A percentile compares a stretch with the other conserved stretches of the same genome.
These are phyloP conservation scores for Paracoccidioides brasiliensis DNA, from an alignment of 2,329 filamentous ascomycete genomes.

Conservation along the genomic window DNA sequence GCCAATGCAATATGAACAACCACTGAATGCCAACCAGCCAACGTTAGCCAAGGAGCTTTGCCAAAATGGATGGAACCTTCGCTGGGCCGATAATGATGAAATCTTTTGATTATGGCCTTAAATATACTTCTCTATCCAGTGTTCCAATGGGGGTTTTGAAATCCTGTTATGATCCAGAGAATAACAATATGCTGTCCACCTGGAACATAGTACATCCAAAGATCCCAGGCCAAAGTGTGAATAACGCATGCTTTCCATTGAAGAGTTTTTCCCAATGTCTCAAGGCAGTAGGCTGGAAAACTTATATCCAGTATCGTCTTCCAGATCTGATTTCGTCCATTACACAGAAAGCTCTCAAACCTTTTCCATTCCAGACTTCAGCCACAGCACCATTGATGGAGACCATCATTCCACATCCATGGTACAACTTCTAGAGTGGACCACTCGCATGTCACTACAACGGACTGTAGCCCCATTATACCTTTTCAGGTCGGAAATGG, in stretches of 20 bases:
- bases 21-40: too few species aligned
- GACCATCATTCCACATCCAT: neutral
- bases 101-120: neutral
- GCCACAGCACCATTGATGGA: neutral
- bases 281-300: neutral
- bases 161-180: neutral
- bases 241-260: neutral
- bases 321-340: neutral
- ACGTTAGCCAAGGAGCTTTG: neutral
- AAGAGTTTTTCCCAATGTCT: neutral
- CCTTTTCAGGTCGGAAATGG: neutral
- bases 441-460: neutral
- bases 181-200: neutral
- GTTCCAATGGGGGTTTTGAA: neutral
- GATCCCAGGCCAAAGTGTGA: neutral
- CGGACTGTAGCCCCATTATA: neutral
- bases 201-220: neutral
- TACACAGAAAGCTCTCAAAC: neutral
- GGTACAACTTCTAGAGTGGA: neutral
- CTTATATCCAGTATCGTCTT: neutral
- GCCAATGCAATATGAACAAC: neutral
- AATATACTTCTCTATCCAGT: neutral
- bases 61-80: neutral
- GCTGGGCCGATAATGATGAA: neutral
- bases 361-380: too few species aligned